Evolutionary conservation across 2,329 filamentous ascomycete genomes (phyloP).

Genomic region (Epicoccum nigrum): DNA sequence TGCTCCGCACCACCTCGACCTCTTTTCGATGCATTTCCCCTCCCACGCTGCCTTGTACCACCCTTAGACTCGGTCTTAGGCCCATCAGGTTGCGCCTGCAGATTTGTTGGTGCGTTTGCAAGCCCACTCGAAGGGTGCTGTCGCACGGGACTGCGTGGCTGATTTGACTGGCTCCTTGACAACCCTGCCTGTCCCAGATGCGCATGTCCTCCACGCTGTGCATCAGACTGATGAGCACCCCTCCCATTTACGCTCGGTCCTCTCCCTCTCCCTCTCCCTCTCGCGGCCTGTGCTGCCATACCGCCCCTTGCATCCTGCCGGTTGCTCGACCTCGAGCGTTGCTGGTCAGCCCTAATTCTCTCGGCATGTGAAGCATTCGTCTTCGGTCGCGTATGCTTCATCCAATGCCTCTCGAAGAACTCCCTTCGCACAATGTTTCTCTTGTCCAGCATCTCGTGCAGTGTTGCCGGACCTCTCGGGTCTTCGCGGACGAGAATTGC

Average conservation of each 20-base stretch:
- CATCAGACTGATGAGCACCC: background rate
- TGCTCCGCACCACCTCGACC: constrained; percentile 1
- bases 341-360: too few relatives aligned
- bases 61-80: background rate
- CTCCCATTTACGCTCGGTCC: background rate
- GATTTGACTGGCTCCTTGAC: background rate
- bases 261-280: background rate
- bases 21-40: constrained; percentile 1
- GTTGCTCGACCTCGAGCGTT: background rate
- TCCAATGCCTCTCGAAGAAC: constrained; percentile 25
- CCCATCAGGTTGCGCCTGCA: background rate
- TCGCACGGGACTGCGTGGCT: background rate
- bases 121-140: background rate
- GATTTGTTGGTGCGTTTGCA: background rate
- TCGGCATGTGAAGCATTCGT: background rate
- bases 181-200: background rate
- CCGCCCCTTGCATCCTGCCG: background rate
- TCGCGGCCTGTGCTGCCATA: background rate
- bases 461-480: constrained; percentile 21
- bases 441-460: constrained; percentile 25
- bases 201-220: background rate
- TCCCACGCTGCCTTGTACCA: background rate
- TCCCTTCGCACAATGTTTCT: constrained; percentile 19
- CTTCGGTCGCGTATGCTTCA: background rate
- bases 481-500: constrained; percentile 26